Base-by-base conservation (phyloP, 2,329 filamentous ascomycete species). In the Penicillium sp. region DNA sequence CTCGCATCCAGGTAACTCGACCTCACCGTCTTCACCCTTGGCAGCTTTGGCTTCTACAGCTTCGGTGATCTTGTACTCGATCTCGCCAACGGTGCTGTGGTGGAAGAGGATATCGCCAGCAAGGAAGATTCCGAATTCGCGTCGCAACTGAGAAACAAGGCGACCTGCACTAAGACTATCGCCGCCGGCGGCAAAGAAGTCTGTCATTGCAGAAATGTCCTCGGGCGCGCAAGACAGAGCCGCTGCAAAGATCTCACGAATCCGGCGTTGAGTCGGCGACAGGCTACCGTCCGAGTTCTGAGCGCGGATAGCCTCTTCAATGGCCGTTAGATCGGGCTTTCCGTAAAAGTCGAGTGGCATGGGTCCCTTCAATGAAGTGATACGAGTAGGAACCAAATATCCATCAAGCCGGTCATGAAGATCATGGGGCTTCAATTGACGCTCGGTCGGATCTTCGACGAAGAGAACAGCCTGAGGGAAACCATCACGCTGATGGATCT, bases 131-230 rank as follows among this genome's bases (percentile, higher is more conserved):
- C 73, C 68, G 55, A 83, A 82, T 46, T 80, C 73, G 24, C 72
- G 73, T n/a, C 82, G 77, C 3, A 85, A 71, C 1, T 72, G 68
- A 1, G 82, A 83, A 6, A 83, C 69, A 0, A 85, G 73, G 29
- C 75, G 75, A 2, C 82, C 83, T 28, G 82, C 82, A 18, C 74
- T 74, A 43, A 85, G 72, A 31, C 80, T 83, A 60, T 84, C 81
- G 16, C 83, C 81, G 5, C 81, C 81, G 14, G 82, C 71, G 11
- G 73, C 71, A 60, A 83, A 83, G 61, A 83, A 83, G 62, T 83
- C 79, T 0, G 77, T 76, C 1, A 74, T 65, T 0, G 63, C 56
- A 1, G 70, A 62, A 11, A 83, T 69, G 2, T 80, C 76, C 2
- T 67, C 65, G 1, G 69, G 61, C 1, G 71, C 65, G 11, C 77